These are phyloP conservation scores for Acanthamoeba culbertsoni DNA, from an alignment of 208 protist genomes.

Conservation along the genomic window DNA sequence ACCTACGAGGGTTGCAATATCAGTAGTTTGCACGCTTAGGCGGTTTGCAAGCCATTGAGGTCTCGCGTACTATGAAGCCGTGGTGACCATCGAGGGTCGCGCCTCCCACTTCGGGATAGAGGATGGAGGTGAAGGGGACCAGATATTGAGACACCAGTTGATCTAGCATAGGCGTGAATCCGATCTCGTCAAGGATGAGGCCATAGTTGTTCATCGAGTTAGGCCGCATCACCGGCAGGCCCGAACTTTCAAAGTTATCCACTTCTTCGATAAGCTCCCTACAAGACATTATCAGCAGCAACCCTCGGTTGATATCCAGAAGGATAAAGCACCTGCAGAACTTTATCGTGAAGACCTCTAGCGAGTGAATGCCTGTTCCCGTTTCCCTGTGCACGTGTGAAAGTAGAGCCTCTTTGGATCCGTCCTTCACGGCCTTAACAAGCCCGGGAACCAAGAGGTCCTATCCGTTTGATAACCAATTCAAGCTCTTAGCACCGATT, in stretches of 20 bases:
- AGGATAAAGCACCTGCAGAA: conserved; percentile 57
- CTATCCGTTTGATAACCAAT: too few species aligned
- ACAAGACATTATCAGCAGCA: neutral
- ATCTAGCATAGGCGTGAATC: neutral
- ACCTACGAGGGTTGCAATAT: conserved; percentile 6
- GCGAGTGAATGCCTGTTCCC: conserved; percentile 62
- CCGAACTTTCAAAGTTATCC: conserved; percentile 7
- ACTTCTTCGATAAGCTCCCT: neutral
- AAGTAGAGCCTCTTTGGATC: conserved; percentile 4
- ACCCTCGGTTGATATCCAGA: neutral
- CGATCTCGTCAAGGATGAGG: neutral
- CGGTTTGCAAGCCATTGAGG: neutral
- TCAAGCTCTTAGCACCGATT: too few species aligned
- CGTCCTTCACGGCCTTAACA: neutral
- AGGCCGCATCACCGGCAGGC: neutral
- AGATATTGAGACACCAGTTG: neutral
- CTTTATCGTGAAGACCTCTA: conserved; percentile 60
- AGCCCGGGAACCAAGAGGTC: neutral
- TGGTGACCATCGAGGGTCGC: conserved; percentile 68
- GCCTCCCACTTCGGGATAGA: conserved; percentile 50
- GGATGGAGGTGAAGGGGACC: neutral
- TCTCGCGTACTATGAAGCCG: conserved; percentile 64
- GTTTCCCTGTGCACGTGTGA: conserved; percentile 41
- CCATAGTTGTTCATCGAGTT: conserved; percentile 48
- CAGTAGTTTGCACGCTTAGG: neutral